These are phyloP conservation scores for Stagonosporopsis vannaccii DNA, from an alignment of 2,329 filamentous ascomycete genomes.

Conservation along the genomic window DNA sequence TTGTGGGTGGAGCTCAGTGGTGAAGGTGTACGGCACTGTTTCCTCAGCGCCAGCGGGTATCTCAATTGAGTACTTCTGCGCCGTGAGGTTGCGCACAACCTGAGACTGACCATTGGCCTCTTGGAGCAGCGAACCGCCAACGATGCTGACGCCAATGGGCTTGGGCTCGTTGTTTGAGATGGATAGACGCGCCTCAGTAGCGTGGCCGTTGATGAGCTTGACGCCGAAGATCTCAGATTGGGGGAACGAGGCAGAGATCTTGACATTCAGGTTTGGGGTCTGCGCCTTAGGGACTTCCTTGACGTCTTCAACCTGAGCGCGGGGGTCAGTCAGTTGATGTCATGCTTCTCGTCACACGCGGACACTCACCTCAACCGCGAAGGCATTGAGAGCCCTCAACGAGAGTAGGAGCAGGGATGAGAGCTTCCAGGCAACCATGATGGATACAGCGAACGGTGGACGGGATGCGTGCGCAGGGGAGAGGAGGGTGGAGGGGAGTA, in stretches of 20 bases:
- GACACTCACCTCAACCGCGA: conserved; percentile 66
- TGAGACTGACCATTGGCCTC: conserved; percentile 61
- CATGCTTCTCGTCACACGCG: conserved; percentile 38
- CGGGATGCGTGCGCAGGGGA: conserved; percentile 18
- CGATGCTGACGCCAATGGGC: conserved; percentile 76
- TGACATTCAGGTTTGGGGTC: conserved; percentile 65
- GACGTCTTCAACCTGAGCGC: conserved; percentile 43
- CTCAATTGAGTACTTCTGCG: conserved; percentile 73
- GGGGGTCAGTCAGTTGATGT: conserved; percentile 42
- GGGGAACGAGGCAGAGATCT: conserved; percentile 66
- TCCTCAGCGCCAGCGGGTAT: conserved; percentile 79
- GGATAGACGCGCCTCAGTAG: conserved; percentile 82
- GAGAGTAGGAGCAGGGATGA: conserved; percentile 76
- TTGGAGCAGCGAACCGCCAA: conserved; percentile 77
- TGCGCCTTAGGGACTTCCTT: conserved; percentile 60
- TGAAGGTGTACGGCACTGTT: conserved; percentile 82
- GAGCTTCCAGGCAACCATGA: conserved; percentile 78
- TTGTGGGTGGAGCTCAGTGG: conserved; percentile 90
- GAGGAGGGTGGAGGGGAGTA: conserved; percentile 14
- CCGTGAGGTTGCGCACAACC: conserved; percentile 85
- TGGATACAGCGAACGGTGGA: conserved; percentile 29
- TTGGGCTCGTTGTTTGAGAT: conserved; percentile 83
- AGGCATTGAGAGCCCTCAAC: conserved; percentile 70
- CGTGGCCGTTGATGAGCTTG: conserved; percentile 91
- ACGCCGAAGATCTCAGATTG: conserved; percentile 86